Evolutionary conservation across 2,329 filamentous ascomycete genomes (phyloP).

Genomic region (Chaetomiaceae sp.): DNA sequence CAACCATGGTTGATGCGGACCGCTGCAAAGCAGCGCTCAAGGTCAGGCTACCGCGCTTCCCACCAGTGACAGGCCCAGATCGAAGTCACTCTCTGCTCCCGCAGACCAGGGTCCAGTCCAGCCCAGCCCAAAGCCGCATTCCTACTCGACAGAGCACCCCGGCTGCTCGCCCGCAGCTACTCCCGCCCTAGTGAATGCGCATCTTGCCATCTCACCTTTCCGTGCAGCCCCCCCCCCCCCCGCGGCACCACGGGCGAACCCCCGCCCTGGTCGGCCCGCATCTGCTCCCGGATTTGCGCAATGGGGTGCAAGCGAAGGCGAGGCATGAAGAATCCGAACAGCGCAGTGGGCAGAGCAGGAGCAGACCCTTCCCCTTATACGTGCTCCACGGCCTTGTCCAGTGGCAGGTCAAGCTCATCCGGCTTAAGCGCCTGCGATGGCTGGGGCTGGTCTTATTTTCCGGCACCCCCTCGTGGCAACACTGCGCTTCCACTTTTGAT

Average conservation of each 20-base stretch:
- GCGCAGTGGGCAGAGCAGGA: constrained; percentile 6
- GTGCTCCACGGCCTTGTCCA: constrained; percentile 32
- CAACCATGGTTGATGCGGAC: constrained; percentile 22
- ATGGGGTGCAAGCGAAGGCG: constrained; percentile 15
- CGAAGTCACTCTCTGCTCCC: constrained; percentile 24
- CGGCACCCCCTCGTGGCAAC: constrained; percentile 33
- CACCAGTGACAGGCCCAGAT: constrained; percentile 24
- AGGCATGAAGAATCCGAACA: constrained; percentile 11
- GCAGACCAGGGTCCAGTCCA: constrained; percentile 21
- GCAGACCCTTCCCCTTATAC: constrained; percentile 44
- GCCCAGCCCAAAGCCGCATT: constrained; percentile 17
- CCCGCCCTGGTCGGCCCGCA: constrained; percentile 20
- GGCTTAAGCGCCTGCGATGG: constrained; percentile 41
- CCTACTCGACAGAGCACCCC: constrained; percentile 21
- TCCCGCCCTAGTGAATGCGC: constrained; percentile 25
- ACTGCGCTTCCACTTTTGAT: constrained; percentile 17
- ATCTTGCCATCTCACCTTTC: constrained; percentile 24
- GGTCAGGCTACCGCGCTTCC: constrained; percentile 17
- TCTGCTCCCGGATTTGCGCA: constrained; percentile 20
- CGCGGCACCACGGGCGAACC: constrained; percentile 10
- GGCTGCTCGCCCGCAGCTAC: constrained; percentile 20
- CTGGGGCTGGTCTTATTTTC: constrained; percentile 39
- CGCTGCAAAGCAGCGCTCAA: constrained; percentile 17
- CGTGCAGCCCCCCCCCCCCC: constrained; percentile 22
- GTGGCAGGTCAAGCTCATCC: constrained; percentile 38